These are phyloP conservation scores for Pulveroboletus sp. DNA, from an alignment of 768 basidiomycete species.

Conservation along the genomic window DNA sequence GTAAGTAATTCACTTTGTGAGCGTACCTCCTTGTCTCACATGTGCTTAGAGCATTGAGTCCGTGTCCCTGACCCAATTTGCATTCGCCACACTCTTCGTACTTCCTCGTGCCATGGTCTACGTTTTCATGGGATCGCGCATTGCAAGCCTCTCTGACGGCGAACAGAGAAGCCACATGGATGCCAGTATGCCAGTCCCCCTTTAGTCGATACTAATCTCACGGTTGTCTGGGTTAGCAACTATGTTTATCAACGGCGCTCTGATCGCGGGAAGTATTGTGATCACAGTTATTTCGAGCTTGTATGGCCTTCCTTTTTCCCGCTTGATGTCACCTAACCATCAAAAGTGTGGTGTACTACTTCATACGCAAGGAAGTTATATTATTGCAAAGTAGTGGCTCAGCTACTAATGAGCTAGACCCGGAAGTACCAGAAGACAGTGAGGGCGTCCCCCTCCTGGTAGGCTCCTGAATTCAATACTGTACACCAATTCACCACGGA, in stretches of 20 bases:
- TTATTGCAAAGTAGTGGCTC: slow-evolving; percentile 47
- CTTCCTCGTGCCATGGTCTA: slow-evolving; percentile 72
- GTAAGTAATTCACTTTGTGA: slow-evolving; percentile 39
- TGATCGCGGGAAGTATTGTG: slow-evolving; percentile 59
- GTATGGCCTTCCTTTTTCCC: slow-evolving; percentile 40
- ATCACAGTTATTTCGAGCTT: slow-evolving; percentile 62
- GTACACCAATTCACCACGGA: not conserved
- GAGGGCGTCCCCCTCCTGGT: slow-evolving; percentile 55
- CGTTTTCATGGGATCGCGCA: slow-evolving; percentile 75
- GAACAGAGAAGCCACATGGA: slow-evolving; percentile 75
- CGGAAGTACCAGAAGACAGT: slow-evolving; percentile 57
- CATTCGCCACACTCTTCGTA: slow-evolving; percentile 65
- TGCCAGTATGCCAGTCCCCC: slow-evolving; percentile 46
- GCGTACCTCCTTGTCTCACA: slow-evolving; percentile 6
- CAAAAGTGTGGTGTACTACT: slow-evolving; percentile 61
- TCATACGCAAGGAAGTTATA: slow-evolving; percentile 60
- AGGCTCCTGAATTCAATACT: not conserved
- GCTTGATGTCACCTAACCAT: slow-evolving; percentile 12
- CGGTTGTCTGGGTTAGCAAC: slow-evolving; percentile 41
- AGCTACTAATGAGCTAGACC: slow-evolving; percentile 52
- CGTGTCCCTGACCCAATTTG: slow-evolving; percentile 74
- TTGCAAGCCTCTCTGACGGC: slow-evolving; percentile 74
- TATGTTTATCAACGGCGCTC: slow-evolving; percentile 59
- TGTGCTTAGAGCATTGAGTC: slow-evolving; percentile 61
- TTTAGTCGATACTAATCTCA: slow-evolving; percentile 3